Percentiles rank a stretch among this genome's conserved stretches.
phyloP scores from a whole-genome alignment of 108 stramenopile species.

The Cyclotella atomus region DNA sequence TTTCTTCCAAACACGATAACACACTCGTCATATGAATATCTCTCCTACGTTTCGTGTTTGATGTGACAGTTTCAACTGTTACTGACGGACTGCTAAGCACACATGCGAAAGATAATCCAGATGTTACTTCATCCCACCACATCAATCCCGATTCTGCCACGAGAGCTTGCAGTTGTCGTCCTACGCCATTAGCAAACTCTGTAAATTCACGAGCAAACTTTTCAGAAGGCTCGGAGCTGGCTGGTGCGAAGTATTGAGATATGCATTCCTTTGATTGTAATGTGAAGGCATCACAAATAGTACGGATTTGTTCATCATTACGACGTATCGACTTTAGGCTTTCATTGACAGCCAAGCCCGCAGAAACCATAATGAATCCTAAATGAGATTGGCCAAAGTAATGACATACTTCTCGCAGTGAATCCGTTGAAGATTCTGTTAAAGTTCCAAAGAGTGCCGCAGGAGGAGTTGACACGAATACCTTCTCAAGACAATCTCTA shows the following conservation, averaged over 20 bases:
- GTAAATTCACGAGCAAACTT: slow-evolving; percentile 10
- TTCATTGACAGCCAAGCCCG: slow-evolving; percentile 39
- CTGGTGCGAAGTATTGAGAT: too few relatives aligned
- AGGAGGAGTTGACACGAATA: slow-evolving; percentile 39
- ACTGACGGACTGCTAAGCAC: slow-evolving; percentile 2
- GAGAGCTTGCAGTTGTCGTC: slow-evolving; percentile 25
- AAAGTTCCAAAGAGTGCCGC: slow-evolving; percentile 26
- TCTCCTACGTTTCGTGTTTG: background rate
- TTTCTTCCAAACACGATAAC: slow-evolving; percentile 33
- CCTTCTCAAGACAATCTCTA: slow-evolving; percentile 31
- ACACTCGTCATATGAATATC: slow-evolving; percentile 7
- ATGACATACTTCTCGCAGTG: slow-evolving; percentile 29
- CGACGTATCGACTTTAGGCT: slow-evolving; percentile 7
- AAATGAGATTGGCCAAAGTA: slow-evolving; percentile 40
- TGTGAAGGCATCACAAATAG: slow-evolving; percentile 30
- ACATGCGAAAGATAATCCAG: slow-evolving; percentile 9
- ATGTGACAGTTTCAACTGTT: background rate
- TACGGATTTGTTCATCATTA: slow-evolving; percentile 8
- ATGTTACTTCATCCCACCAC: slow-evolving; percentile 46
- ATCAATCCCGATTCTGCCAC: slow-evolving; percentile 24
- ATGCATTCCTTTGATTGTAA: slow-evolving; percentile 38
- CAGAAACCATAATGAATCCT: slow-evolving; percentile 44
- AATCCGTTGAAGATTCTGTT: slow-evolving; percentile 25
- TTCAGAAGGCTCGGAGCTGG: background rate
- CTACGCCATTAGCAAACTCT: slow-evolving; percentile 24